phyloP scores from a whole-genome alignment of 202 grass and related monocot genomes.

The Schoenoplectus tabernaemontani region DNA sequence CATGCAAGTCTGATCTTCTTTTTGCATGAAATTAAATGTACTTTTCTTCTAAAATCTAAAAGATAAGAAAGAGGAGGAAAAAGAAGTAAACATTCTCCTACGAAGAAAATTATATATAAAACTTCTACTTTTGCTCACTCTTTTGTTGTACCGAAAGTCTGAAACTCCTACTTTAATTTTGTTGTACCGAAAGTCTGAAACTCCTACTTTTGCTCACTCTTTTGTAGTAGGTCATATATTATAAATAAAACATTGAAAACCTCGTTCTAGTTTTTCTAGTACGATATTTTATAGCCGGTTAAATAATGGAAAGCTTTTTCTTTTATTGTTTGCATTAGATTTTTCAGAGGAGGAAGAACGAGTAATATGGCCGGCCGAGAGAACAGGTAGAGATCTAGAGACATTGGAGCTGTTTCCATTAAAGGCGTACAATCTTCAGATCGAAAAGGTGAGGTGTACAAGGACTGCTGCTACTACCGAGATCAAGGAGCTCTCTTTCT shows the following conservation, averaged over 20 bases:
- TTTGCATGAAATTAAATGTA: not conserved
- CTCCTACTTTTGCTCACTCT: not conserved
- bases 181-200: no score
- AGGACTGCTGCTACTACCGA: conserved; percentile 25
- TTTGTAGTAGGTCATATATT: not conserved
- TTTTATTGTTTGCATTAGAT: conserved; percentile 28
- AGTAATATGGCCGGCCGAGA: conserved; percentile 37
- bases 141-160: no score
- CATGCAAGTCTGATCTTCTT: not conserved
- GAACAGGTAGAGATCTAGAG: conserved; percentile 64
- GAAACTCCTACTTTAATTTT: no score
- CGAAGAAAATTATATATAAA: not conserved
- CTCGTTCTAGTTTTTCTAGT: no score
- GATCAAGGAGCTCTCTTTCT: conserved; percentile 60
- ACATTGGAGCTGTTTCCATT: conserved; percentile 95
- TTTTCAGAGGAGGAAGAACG: conserved; percentile 42
- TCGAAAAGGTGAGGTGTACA: conserved; percentile 41
- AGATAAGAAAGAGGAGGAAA: not conserved
- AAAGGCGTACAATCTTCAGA: conserved; percentile 64
- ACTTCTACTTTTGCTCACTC: no score
- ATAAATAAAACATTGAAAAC: no score
- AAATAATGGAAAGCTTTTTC: not conserved
- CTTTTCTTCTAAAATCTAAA: not conserved
- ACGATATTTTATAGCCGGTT: not conserved
- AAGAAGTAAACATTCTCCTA: not conserved